phyloP scores from a whole-genome alignment of 179 eudicot species.

The Sideroxylon spinosum region DNA sequence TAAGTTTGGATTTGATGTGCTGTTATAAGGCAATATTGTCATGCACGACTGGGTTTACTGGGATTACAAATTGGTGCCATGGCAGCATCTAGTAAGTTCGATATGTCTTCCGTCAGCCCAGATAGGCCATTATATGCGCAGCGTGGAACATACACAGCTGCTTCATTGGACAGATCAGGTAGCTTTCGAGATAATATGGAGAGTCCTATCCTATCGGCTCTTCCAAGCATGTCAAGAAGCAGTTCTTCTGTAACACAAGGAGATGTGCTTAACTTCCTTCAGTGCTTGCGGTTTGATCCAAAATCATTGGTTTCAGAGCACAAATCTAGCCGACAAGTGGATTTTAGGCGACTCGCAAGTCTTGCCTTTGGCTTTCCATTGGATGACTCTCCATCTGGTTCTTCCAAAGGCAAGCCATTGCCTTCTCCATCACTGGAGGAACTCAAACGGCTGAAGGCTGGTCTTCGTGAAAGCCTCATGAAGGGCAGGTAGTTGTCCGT shows the following conservation, averaged over 20 bases:
- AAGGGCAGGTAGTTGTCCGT: constrained; percentile 47
- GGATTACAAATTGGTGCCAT: constrained; percentile 38
- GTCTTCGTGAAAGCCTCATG: constrained; percentile 40
- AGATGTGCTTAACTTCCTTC: constrained; percentile 46
- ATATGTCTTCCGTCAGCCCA: constrained; percentile 53
- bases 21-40: constrained; percentile 31
- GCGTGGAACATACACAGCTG: constrained; percentile 44
- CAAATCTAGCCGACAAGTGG: constrained; percentile 43
- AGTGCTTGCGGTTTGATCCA: constrained; percentile 58
- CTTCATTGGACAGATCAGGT: constrained; percentile 57
- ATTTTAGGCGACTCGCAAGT: constrained; percentile 38
- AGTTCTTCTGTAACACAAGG: constrained; percentile 41
- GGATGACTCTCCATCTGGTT: constrained; percentile 44
- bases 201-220: constrained; percentile 45
- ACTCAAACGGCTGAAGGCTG: constrained; percentile 44
- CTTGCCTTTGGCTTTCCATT: constrained; percentile 43
- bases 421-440: constrained; percentile 40
- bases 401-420: constrained; percentile 38
- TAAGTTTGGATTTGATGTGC: constrained; percentile 30
- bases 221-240: constrained; percentile 57
- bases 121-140: constrained; percentile 50
- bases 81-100: constrained; percentile 67
- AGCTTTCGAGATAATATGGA: constrained; percentile 64
- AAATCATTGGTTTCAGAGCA: constrained; percentile 37
- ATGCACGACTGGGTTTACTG: constrained; percentile 38